Percentiles rank a stretch among this genome's conserved stretches.
Evolutionary conservation across 805 yeast genomes (phyloP).

Genomic region (Diddensiella transvaalensis): DNA sequence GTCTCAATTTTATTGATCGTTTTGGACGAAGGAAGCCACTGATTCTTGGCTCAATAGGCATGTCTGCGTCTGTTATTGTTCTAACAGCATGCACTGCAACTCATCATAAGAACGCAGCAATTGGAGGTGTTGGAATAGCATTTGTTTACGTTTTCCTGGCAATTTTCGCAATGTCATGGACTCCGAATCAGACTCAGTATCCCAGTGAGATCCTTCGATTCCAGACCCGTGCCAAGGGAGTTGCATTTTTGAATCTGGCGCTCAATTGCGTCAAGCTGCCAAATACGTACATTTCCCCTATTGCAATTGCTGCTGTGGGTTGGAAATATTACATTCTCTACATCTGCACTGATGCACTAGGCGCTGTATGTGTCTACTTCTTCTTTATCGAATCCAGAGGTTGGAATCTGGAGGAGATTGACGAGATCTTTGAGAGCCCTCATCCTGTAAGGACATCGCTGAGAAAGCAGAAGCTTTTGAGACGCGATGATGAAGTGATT

Average conservation of each 20-base stretch:
- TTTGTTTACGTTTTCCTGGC: constrained; percentile 71
- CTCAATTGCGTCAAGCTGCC: constrained; percentile 3
- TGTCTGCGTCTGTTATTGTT: constrained; percentile 13
- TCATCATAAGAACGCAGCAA: constrained; percentile 1
- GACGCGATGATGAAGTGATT: constrained; percentile 3
- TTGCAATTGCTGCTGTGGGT: constrained; percentile 30
- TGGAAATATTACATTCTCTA: constrained; percentile 33
- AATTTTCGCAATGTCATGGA: constrained; percentile 80
- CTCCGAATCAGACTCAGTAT: constrained; percentile 83
- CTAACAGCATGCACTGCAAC: constrained; percentile 6
- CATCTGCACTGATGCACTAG: constrained; percentile 29
- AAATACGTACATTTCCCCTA: constrained; percentile 20
- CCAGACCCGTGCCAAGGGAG: constrained; percentile 78
- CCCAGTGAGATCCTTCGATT: constrained; percentile 82
- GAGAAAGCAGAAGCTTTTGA: constrained; percentile 3
- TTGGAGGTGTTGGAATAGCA: constrained; percentile 28
- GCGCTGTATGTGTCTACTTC: constrained; percentile 50
- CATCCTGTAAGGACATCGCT: constrained; percentile 5
- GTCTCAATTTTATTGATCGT: constrained; percentile 15
- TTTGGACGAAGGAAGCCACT: constrained; percentile 16
- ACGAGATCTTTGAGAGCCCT: constrained; percentile 43
- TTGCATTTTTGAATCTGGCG: constrained; percentile 40
- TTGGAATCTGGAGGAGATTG: constrained; percentile 72
- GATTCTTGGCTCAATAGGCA: constrained; percentile 10
- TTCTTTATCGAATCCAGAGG: constrained; percentile 72